These are phyloP conservation scores for Sabuloglossum arenarium DNA, from an alignment of 495 filamentous ascomycete species.

Conservation along the genomic window DNA sequence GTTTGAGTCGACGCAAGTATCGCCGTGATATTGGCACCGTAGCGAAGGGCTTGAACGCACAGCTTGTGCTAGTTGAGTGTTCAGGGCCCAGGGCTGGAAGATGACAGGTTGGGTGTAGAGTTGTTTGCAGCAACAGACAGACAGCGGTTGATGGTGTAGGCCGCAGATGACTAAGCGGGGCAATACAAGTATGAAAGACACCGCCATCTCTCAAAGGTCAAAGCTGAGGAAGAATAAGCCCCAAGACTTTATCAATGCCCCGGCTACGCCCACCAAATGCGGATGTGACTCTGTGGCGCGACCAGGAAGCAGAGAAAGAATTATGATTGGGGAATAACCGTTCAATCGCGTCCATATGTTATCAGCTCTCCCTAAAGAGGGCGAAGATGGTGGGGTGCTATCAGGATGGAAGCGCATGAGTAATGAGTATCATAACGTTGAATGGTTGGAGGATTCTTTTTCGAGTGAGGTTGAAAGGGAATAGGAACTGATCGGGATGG, in stretches of 20 bases:
- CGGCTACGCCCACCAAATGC: background rate
- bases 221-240: background rate
- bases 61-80: background rate
- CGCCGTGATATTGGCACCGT: background rate
- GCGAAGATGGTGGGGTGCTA: background rate
- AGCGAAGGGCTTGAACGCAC: background rate
- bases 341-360: background rate
- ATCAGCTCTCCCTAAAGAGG: background rate
- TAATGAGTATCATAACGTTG: too few relatives aligned
- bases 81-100: background rate
- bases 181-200: background rate
- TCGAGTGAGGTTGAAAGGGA: background rate
- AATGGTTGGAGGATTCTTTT: background rate
- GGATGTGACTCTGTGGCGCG: background rate
- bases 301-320: background rate
- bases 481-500: background rate
- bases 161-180: constrained; percentile 1
- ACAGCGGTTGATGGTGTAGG: background rate
- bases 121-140: background rate
- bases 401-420: background rate
- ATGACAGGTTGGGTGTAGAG: background rate
- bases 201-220: background rate
- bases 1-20: background rate
- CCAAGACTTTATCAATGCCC: constrained; percentile 2
- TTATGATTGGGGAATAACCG: background rate